Conservation (phyloP, 2,329 filamentous ascomycete genomes). For the Cytospora piceae region DNA sequence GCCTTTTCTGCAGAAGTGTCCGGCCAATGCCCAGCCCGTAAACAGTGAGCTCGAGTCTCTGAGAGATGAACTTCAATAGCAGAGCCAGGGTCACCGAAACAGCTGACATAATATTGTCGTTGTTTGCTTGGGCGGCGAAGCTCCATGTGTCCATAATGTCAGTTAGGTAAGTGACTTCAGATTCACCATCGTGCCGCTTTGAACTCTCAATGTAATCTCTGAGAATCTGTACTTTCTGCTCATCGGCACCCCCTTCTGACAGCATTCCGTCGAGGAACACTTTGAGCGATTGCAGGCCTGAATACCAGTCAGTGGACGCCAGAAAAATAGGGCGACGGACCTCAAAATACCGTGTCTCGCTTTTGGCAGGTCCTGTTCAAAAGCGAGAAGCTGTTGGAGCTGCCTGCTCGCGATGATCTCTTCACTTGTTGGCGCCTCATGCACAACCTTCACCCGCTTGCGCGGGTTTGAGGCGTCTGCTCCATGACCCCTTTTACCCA, state of each 20-base stretch:
- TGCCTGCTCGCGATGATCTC: slow-evolving; percentile 68
- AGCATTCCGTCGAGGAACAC: slow-evolving; percentile 69
- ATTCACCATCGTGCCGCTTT: slow-evolving; percentile 57
- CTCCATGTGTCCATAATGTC: slow-evolving; percentile 90
- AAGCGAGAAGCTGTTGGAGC: slow-evolving; percentile 68
- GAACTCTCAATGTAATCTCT: slow-evolving; percentile 68
- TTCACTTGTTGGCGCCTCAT: slow-evolving; percentile 62
- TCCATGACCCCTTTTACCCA: slow-evolving; percentile 36
- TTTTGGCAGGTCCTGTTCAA: slow-evolving; percentile 70
- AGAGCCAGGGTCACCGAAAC: slow-evolving; percentile 81
- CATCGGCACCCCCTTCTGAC: slow-evolving; percentile 52
- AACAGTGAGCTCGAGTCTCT: slow-evolving; percentile 71
- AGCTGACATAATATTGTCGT: slow-evolving; percentile 79
- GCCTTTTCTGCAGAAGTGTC: slow-evolving; percentile 77
- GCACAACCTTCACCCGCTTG: slow-evolving; percentile 60
- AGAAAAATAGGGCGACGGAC: neutral
- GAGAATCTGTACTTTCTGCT: slow-evolving; percentile 61
- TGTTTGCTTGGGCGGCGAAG: slow-evolving; percentile 77
- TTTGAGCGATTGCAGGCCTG: slow-evolving; percentile 72
- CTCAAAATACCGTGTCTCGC: slow-evolving; percentile 62
- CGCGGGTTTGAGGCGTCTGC: slow-evolving; percentile 45
- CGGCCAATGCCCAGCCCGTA: slow-evolving; percentile 80
- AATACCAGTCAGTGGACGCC: slow-evolving; percentile 19
- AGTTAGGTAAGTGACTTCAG: slow-evolving; percentile 67
- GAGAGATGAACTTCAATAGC: slow-evolving; percentile 77